Percentiles rank a stretch among this genome's conserved stretches.
Conservation (phyloP, 2,329 filamentous ascomycete genomes). For the Passalora sequoiae region DNA sequence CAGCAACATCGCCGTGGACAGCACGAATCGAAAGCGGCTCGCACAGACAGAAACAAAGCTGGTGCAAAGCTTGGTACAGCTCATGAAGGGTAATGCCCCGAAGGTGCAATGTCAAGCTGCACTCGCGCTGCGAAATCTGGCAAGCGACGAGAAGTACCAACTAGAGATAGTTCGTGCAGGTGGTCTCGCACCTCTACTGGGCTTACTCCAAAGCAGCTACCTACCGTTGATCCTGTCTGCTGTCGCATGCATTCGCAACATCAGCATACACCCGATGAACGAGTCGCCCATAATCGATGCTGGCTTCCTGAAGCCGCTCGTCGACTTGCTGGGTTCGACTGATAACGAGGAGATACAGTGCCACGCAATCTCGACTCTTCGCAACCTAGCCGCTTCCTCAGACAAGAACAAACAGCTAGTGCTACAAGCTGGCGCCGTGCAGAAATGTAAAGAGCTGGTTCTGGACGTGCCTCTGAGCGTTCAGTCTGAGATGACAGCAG, state of each 20-base stretch:
- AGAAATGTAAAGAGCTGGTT: conserved; percentile 97
- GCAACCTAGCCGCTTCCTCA: conserved; percentile 92
- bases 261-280: conserved; percentile 95
- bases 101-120: conserved; percentile 98
- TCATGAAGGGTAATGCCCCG: conserved; percentile 95
- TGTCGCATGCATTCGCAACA: conserved; percentile 97
- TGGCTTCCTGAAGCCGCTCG: conserved; percentile 87
- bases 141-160: conserved; percentile 97
- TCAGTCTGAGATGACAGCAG: conserved; percentile 99
- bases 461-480: conserved; percentile 88
- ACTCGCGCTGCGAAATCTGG: conserved; percentile 85
- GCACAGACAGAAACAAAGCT: conserved; percentile 86
- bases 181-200: conserved; percentile 77
- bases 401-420: conserved; percentile 98
- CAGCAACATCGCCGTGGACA: conserved; percentile 96
- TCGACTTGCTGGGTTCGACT: conserved; percentile 87
- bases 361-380: conserved; percentile 92
- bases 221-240: conserved; percentile 92
- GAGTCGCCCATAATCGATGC: conserved; percentile 98
- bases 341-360: conserved; percentile 99
- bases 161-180: conserved; percentile 90
- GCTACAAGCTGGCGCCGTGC: conserved; percentile 88
- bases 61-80: conserved; percentile 85
- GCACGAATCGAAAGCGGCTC: conserved; percentile 82
- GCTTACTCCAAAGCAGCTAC: conserved; percentile 89